phyloP scores from a whole-genome alignment of 108 stramenopile species.

The Bacterosira constricta region DNA sequence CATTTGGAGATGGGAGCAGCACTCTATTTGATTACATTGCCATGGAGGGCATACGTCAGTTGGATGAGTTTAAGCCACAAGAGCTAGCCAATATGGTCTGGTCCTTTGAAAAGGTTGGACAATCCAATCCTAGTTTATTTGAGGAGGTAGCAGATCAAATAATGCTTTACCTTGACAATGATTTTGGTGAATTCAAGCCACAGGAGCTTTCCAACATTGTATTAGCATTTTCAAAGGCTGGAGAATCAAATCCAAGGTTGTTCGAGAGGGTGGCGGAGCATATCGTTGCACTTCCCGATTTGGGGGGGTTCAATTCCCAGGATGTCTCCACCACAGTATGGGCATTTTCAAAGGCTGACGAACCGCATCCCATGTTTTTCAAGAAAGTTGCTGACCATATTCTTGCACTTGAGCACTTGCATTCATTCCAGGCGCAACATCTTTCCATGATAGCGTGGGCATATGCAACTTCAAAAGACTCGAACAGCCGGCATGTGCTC shows the following conservation, averaged over 20 bases:
- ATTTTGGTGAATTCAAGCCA: not conserved
- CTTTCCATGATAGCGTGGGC: not conserved
- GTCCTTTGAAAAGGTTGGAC: conserved; percentile 10
- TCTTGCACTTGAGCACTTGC: not conserved
- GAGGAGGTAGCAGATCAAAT: not conserved
- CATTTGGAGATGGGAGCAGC: not conserved
- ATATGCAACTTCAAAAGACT: not conserved
- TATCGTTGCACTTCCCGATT: not conserved
- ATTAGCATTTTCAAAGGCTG: conserved; percentile 7
- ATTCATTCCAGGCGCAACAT: not conserved
- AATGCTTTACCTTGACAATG: not conserved
- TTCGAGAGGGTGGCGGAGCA: conserved; percentile 13
- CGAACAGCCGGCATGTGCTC: not conserved
- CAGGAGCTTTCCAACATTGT: conserved; percentile 16
- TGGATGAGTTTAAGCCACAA: conserved; percentile 7
- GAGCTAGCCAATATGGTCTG: conserved; percentile 5
- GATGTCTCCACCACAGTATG: conserved; percentile 7
- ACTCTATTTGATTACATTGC: conserved; percentile 22
- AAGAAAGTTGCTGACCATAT: not conserved
- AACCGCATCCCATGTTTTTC: not conserved
- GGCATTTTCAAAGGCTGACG: conserved; percentile 6
- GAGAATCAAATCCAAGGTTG: not conserved
- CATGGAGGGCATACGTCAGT: not conserved
- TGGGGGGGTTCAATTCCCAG: conserved; percentile 1
- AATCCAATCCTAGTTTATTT: not conserved